Evolutionary conservation across 192 early-diverging fungal genomes (phyloP).

Genomic region (Mortierella hygrophila): DNA sequence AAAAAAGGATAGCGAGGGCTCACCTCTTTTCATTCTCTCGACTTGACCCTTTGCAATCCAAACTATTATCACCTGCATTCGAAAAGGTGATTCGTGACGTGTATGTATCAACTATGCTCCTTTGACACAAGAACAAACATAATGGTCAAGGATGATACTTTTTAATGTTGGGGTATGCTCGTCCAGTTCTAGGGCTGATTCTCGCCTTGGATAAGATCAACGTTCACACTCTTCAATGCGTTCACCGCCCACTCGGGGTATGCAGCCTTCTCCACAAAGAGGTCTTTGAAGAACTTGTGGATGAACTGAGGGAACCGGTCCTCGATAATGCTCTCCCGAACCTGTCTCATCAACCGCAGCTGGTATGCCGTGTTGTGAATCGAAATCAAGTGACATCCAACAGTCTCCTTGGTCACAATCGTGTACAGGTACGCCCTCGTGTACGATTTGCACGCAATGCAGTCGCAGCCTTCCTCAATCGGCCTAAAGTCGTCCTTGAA

Average conservation of each 20-base stretch:
- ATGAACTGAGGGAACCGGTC: slow-evolving; percentile 79
- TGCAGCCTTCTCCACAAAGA: slow-evolving; percentile 71
- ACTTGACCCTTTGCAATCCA: neutral
- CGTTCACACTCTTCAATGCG: slow-evolving; percentile 75
- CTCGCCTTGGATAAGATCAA: slow-evolving; percentile 64
- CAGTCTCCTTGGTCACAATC: slow-evolving; percentile 79
- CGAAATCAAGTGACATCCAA: slow-evolving; percentile 84
- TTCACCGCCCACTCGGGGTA: slow-evolving; percentile 82
- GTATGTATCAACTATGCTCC: neutral
- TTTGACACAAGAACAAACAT: neutral
- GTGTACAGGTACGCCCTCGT: slow-evolving; percentile 80
- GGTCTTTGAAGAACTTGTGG: slow-evolving; percentile 74
- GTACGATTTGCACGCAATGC: slow-evolving; percentile 80
- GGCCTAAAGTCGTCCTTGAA: slow-evolving; percentile 76
- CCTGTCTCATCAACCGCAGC: slow-evolving; percentile 84
- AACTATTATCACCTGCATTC: too few relatives aligned
- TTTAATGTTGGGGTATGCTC: neutral
- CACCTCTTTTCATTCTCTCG: neutral
- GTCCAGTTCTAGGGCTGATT: neutral
- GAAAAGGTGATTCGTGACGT: neutral
- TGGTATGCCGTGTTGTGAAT: slow-evolving; percentile 91
- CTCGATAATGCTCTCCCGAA: slow-evolving; percentile 77
- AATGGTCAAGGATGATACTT: too few relatives aligned
- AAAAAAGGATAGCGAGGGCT: neutral
- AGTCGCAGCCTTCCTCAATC: slow-evolving; percentile 83